phyloP scores from a whole-genome alignment of 805 yeast genomes.

The Starmerella cellae region DNA sequence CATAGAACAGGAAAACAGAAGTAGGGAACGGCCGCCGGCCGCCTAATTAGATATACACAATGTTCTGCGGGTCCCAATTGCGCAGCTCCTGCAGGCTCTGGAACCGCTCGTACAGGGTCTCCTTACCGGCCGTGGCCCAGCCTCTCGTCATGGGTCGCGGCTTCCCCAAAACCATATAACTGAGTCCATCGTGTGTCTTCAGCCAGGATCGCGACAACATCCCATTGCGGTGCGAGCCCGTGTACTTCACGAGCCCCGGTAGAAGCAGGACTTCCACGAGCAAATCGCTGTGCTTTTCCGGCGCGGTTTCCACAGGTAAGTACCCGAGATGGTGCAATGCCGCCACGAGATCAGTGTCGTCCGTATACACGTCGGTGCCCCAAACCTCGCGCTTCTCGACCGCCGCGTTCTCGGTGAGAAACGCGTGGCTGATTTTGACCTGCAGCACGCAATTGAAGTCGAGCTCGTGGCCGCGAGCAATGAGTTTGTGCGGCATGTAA shows the following conservation, averaged over 20 bases:
- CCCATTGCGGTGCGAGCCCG: slow-evolving; percentile 54
- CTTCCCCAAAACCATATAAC: slow-evolving; percentile 39
- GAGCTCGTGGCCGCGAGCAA: slow-evolving; percentile 25
- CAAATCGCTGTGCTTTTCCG: slow-evolving; percentile 37
- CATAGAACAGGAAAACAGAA: too few species aligned
- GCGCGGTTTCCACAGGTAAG: slow-evolving; percentile 23
- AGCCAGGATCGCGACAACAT: slow-evolving; percentile 67
- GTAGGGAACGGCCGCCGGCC: too few species aligned
- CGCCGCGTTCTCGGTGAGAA: slow-evolving; percentile 26
- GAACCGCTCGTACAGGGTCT: slow-evolving; percentile 6
- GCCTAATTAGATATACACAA: slow-evolving; percentile 2
- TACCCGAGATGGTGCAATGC: slow-evolving; percentile 66
- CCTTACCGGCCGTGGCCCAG: slow-evolving; percentile 9
- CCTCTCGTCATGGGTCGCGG: slow-evolving; percentile 14
- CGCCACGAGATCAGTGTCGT: slow-evolving; percentile 75
- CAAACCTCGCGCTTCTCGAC: slow-evolving; percentile 45
- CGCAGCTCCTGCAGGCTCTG: slow-evolving; percentile 10
- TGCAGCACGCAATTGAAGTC: slow-evolving; percentile 35
- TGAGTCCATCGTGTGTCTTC: slow-evolving; percentile 63
- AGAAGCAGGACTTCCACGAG: slow-evolving; percentile 48
- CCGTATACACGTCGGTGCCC: slow-evolving; percentile 91
- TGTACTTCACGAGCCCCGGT: slow-evolving; percentile 54
- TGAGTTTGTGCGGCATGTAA: slow-evolving; percentile 29
- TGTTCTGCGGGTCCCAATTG: slow-evolving; percentile 3
- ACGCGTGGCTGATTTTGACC: slow-evolving; percentile 41